Evolutionary conservation across 352 stramenopile genomes (phyloP).

Genomic region (Globisporangium barbulae): DNA sequence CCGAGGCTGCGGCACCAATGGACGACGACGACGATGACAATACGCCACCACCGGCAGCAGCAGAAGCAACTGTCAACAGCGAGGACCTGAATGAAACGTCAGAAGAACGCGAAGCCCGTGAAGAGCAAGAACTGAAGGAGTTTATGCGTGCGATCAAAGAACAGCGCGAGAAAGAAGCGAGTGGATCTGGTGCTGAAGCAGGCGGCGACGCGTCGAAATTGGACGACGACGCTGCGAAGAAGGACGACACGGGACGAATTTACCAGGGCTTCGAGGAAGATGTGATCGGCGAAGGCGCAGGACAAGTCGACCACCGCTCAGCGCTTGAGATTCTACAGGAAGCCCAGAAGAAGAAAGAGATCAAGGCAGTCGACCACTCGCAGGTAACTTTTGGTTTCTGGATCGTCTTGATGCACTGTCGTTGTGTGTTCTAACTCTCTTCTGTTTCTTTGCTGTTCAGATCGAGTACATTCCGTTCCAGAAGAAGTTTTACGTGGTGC

Average conservation of each 20-base stretch:
- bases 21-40: slow-evolving; percentile 10
- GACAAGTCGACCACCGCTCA: slow-evolving; percentile 71
- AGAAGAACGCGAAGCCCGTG: slow-evolving; percentile 65
- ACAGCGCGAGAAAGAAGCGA: slow-evolving; percentile 58
- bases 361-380: slow-evolving; percentile 96
- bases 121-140: slow-evolving; percentile 79
- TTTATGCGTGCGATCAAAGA: slow-evolving; percentile 85
- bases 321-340: slow-evolving; percentile 91
- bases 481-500: slow-evolving; percentile 99
- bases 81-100: slow-evolving; percentile 46
- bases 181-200: not conserved
- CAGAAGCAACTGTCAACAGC: not conserved
- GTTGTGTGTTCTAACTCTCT: not conserved
- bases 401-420: not conserved
- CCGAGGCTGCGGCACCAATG: slow-evolving; percentile 16
- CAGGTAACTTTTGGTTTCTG: slow-evolving; percentile 25
- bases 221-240: slow-evolving; percentile 30
- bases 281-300: slow-evolving; percentile 75
- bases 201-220: slow-evolving; percentile 10
- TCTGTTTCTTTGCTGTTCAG: slow-evolving; percentile 16
- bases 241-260: slow-evolving; percentile 71
- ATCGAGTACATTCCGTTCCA: slow-evolving; percentile 97
- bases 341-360: slow-evolving; percentile 91
- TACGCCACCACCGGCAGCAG: not conserved
- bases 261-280: slow-evolving; percentile 87